phyloP scores from a whole-genome alignment of 176 grass and related monocot genomes.

The Cocos nucifera region DNA sequence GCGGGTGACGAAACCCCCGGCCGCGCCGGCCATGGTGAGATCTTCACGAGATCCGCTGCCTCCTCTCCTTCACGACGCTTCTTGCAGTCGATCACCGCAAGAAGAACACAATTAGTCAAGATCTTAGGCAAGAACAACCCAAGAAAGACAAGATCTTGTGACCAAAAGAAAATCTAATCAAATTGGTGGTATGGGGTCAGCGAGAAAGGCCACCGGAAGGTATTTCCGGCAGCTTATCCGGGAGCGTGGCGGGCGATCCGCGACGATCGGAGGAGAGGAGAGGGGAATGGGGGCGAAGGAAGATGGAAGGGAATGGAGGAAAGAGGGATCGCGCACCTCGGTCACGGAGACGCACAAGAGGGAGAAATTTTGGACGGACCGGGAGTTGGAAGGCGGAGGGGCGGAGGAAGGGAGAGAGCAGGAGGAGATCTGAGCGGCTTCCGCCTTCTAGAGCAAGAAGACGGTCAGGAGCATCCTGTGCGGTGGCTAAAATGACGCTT shows the following conservation, averaged over 20 bases:
- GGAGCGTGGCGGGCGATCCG: not conserved
- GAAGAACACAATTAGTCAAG: too few relatives aligned
- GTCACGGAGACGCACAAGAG: too few relatives aligned
- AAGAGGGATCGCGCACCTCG: not conserved
- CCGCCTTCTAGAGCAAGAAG: conserved; percentile 2
- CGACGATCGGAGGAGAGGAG: not conserved
- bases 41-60: not conserved
- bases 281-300: not conserved
- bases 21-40: conserved; percentile 76
- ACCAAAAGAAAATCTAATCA: not conserved
- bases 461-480: not conserved
- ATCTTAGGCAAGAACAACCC: not conserved
- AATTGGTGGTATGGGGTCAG: not conserved
- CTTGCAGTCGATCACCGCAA: too few relatives aligned
- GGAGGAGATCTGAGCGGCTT: not conserved
- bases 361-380: too few relatives aligned
- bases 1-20: conserved; percentile 85
- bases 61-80: too few relatives aligned
- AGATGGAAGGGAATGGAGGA: not conserved
- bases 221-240: too few relatives aligned
- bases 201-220: not conserved
- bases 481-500: too few relatives aligned
- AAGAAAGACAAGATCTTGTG: not conserved
- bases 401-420: not conserved
- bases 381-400: too few relatives aligned